These are phyloP conservation scores for Chenopodium formosanum DNA, from an alignment of 148 eudicot species.

Conservation along the genomic window DNA sequence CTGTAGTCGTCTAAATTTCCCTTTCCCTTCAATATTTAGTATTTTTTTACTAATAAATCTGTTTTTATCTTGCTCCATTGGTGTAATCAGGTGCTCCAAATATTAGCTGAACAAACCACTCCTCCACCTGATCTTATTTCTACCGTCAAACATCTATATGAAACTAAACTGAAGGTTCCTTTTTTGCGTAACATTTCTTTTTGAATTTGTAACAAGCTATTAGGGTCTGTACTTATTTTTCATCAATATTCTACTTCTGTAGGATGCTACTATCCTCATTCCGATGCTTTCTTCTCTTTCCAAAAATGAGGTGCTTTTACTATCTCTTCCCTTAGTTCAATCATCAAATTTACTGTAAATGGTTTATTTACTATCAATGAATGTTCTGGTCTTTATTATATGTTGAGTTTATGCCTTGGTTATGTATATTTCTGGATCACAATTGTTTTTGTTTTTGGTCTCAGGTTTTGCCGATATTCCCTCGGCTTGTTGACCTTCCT, in stretches of 20 bases:
- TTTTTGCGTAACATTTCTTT: conserved; percentile 6
- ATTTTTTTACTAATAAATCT: not conserved
- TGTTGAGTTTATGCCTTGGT: not conserved
- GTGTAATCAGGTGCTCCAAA: conserved; percentile 65
- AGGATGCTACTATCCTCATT: conserved; percentile 87
- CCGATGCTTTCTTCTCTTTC: conserved; percentile 82
- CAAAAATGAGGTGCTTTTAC: conserved; percentile 63
- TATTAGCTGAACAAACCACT: conserved; percentile 66
- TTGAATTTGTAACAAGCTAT: not conserved
- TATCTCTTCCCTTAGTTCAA: not conserved
- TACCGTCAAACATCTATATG: conserved; percentile 79
- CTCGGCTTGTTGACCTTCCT: conserved; percentile 86
- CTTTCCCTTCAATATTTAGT: not conserved
- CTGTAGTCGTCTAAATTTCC: not conserved
- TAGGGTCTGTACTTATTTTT: conserved; percentile 13
- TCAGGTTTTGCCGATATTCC: conserved; percentile 94
- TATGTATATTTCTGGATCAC: conserved; percentile 4
- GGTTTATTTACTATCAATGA: not conserved
- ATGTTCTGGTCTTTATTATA: not conserved
- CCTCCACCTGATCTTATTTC: conserved; percentile 73
- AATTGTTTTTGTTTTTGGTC: conserved; percentile 15
- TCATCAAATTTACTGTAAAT: not conserved
- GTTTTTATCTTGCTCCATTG: conserved; percentile 8
- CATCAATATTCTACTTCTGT: conserved; percentile 22
- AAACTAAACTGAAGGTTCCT: conserved; percentile 82